Percentiles rank a stretch among this genome's conserved stretches.
phyloP scores from a whole-genome alignment of 805 yeast species.

The Torulaspora gathmanii region DNA sequence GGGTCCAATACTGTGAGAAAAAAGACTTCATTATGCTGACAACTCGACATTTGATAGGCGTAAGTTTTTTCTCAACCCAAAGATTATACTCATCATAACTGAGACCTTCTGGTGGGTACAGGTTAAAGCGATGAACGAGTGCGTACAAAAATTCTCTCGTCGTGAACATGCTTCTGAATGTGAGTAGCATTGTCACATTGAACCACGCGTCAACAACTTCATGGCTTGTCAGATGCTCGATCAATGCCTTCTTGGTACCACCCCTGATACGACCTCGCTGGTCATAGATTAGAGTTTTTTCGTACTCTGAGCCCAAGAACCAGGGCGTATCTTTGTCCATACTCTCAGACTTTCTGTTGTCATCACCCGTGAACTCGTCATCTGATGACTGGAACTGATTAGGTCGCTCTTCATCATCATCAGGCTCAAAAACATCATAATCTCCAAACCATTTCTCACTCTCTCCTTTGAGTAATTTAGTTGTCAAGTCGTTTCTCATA shows the following conservation, averaged over 20 bases:
- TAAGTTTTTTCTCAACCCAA: slow-evolving; percentile 70
- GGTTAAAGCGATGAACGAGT: slow-evolving; percentile 59
- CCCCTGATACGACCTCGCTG: slow-evolving; percentile 72
- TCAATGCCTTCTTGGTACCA: slow-evolving; percentile 71
- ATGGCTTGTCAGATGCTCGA: slow-evolving; percentile 78
- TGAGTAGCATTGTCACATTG: slow-evolving; percentile 63
- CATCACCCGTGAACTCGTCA: slow-evolving; percentile 7
- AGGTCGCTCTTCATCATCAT: slow-evolving; percentile 8
- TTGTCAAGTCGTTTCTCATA: slow-evolving; percentile 67
- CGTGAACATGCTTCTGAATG: slow-evolving; percentile 70
- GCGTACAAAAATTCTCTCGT: slow-evolving; percentile 56
- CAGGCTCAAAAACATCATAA: slow-evolving; percentile 24
- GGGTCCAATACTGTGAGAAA: slow-evolving; percentile 66
- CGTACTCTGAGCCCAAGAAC: slow-evolving; percentile 67
- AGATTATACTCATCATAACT: slow-evolving; percentile 72
- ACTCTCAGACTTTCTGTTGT: slow-evolving; percentile 30
- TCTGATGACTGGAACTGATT: slow-evolving; percentile 2
- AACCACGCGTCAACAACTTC: slow-evolving; percentile 56
- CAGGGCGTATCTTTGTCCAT: slow-evolving; percentile 52
- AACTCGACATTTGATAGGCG: slow-evolving; percentile 61
- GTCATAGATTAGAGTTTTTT: slow-evolving; percentile 55
- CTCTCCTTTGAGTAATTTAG: slow-evolving; percentile 50
- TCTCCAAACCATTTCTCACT: slow-evolving; percentile 34
- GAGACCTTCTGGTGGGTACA: slow-evolving; percentile 82
- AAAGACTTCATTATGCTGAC: slow-evolving; percentile 62